A percentile compares a stretch with the other conserved stretches of the same genome.
phyloP scores from a whole-genome alignment of 495 filamentous ascomycete genomes.

The Penicillium fimorum region DNA sequence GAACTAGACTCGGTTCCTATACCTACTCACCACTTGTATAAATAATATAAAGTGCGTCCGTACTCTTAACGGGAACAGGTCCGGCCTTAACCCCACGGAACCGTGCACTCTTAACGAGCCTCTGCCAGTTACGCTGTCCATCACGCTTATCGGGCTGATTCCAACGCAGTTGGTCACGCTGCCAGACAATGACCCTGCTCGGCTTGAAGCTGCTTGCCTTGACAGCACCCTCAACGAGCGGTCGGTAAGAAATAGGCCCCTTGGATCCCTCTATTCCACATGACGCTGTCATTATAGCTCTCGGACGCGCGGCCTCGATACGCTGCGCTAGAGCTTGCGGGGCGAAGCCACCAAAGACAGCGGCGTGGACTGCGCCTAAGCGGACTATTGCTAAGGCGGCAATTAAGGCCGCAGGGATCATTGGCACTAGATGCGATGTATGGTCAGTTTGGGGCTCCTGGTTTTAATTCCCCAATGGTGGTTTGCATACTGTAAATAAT shows the following conservation, averaged over 20 bases:
- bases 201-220: conserved; percentile 60
- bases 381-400: conserved; percentile 79
- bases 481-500: conserved; percentile 75
- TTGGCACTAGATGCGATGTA: conserved; percentile 66
- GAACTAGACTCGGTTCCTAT: too few species aligned
- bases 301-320: conserved; percentile 77
- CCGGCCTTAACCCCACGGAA: conserved; percentile 62
- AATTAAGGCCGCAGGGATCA: conserved; percentile 86
- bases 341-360: conserved; percentile 92
- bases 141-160: conserved; percentile 58
- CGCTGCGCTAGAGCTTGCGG: conserved; percentile 78
- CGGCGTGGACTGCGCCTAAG: conserved; percentile 84
- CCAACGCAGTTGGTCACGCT: conserved; percentile 75
- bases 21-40: conserved; percentile 64
- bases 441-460: conserved; percentile 1
- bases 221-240: conserved; percentile 68
- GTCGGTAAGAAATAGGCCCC: conserved; percentile 66
- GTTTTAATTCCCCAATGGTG: background rate
- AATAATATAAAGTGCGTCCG: conserved; percentile 83
- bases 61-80: conserved; percentile 72
- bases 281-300: conserved; percentile 78
- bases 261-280: conserved; percentile 91
- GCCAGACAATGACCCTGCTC: conserved; percentile 69
- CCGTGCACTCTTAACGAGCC: conserved; percentile 64
- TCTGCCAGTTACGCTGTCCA: conserved; percentile 77